Percentiles rank a stretch among this genome's conserved stretches.
phyloP scores from a whole-genome alignment of 768 basidiomycete species.

The Pulveroboletus sp. region DNA sequence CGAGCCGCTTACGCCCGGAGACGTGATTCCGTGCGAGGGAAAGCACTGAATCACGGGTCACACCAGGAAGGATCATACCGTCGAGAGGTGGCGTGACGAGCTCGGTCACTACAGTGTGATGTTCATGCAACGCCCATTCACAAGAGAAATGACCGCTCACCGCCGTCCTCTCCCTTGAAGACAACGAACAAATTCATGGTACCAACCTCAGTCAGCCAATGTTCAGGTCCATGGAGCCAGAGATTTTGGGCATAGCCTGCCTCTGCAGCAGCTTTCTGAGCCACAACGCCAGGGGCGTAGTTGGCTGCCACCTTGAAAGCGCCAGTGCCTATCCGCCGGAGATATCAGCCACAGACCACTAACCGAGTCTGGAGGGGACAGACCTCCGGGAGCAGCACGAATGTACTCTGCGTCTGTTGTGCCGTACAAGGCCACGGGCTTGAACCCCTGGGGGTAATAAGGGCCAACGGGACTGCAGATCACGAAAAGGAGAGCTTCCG shows the following conservation, averaged over 20 bases:
- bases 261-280: conserved; percentile 71
- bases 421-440: conserved; percentile 82
- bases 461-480: conserved; percentile 67
- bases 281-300: conserved; percentile 84
- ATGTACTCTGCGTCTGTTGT: conserved; percentile 65
- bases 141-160: conserved; percentile 31
- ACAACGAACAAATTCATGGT: conserved; percentile 92
- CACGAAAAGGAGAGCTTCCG: conserved; percentile 62
- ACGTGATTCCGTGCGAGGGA: conserved; percentile 54
- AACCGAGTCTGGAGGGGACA: background rate
- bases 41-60: conserved; percentile 53
- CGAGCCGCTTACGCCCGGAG: conserved; percentile 39
- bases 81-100: conserved; percentile 63
- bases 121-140: background rate
- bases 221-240: conserved; percentile 74
- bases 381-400: conserved; percentile 82
- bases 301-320: conserved; percentile 85
- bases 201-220: conserved; percentile 62
- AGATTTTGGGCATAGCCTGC: conserved; percentile 85
- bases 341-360: conserved; percentile 6
- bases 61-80: conserved; percentile 65
- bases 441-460: conserved; percentile 84
- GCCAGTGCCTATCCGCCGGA: conserved; percentile 56
- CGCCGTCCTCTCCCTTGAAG: conserved; percentile 64
- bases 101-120: conserved; percentile 38